These are phyloP conservation scores for Colletotrichum noveboracense DNA, from an alignment of 2,329 filamentous ascomycete genomes.

Conservation along the genomic window DNA sequence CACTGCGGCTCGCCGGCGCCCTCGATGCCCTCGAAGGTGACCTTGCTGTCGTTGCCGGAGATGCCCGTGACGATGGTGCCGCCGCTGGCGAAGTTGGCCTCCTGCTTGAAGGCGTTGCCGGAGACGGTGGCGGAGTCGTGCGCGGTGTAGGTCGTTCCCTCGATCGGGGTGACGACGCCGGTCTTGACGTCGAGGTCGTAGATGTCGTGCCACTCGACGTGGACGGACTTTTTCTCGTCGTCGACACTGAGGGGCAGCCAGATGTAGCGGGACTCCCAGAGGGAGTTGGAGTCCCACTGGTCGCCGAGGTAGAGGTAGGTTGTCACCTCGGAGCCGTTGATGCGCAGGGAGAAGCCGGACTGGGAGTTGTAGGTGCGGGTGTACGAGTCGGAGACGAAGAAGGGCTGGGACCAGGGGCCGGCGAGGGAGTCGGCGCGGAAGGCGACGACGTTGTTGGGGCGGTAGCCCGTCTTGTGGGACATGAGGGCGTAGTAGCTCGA, in stretches of 20 bases:
- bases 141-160: constrained; percentile 52
- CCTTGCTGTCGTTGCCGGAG: constrained; percentile 56
- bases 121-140: constrained; percentile 43
- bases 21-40: constrained; percentile 47
- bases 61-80: constrained; percentile 55
- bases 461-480: constrained; percentile 68
- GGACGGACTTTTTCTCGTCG: constrained; percentile 51
- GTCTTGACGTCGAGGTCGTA: constrained; percentile 59
- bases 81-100: constrained; percentile 54
- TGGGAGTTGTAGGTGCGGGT: constrained; percentile 58
- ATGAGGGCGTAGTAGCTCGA: constrained; percentile 65
- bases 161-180: constrained; percentile 49
- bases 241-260: constrained; percentile 60
- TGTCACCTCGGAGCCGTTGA: constrained; percentile 52
- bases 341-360: constrained; percentile 53
- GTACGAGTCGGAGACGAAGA: constrained; percentile 52
- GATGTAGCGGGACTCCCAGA: constrained; percentile 61
- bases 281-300: constrained; percentile 55
- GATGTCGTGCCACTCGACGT: constrained; percentile 57
- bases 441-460: constrained; percentile 66
- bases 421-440: constrained; percentile 54
- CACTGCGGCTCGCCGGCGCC: constrained; percentile 55
- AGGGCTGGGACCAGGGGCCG: constrained; percentile 59
- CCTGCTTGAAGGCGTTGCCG: constrained; percentile 53
- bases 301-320: constrained; percentile 56